phyloP scores from a whole-genome alignment of 805 yeast species.

The Starmerella floris region DNA sequence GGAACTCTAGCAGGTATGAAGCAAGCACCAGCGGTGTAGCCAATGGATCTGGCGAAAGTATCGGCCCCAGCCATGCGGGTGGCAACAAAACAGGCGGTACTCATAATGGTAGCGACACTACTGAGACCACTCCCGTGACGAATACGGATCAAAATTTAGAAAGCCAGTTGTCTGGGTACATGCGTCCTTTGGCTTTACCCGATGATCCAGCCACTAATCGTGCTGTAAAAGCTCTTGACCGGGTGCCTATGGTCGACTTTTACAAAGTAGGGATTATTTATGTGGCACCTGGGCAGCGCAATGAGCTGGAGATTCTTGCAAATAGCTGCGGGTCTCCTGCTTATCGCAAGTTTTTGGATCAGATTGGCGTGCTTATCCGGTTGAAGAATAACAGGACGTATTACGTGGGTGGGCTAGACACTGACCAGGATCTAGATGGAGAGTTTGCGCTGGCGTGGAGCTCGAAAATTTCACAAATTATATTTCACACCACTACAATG shows the following conservation, averaged over 20 bases:
- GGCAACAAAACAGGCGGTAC: background rate
- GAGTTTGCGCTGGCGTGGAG: constrained; percentile 60
- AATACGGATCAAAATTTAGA: background rate
- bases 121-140: background rate
- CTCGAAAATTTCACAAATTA: constrained; percentile 54
- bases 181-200: constrained; percentile 32
- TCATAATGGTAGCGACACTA: background rate
- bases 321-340: constrained; percentile 50
- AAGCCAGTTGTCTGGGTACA: background rate
- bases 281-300: constrained; percentile 51
- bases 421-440: constrained; percentile 58
- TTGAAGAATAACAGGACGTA: constrained; percentile 41
- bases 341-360: constrained; percentile 45
- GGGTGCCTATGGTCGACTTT: constrained; percentile 64
- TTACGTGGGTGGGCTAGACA: constrained; percentile 72
- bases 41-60: too few species aligned
- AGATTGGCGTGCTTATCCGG: constrained; percentile 48
- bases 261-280: constrained; percentile 70
- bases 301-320: constrained; percentile 50
- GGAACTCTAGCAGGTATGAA: too few species aligned
- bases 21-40: too few species aligned
- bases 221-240: constrained; percentile 51
- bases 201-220: constrained; percentile 37
- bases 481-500: constrained; percentile 69
- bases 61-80: too few species aligned